Evolutionary conservation across 352 stramenopile genomes (phyloP), one percentile per base, ranked within the genome.

Genomic region (Peronospora belbahrii): DNA sequence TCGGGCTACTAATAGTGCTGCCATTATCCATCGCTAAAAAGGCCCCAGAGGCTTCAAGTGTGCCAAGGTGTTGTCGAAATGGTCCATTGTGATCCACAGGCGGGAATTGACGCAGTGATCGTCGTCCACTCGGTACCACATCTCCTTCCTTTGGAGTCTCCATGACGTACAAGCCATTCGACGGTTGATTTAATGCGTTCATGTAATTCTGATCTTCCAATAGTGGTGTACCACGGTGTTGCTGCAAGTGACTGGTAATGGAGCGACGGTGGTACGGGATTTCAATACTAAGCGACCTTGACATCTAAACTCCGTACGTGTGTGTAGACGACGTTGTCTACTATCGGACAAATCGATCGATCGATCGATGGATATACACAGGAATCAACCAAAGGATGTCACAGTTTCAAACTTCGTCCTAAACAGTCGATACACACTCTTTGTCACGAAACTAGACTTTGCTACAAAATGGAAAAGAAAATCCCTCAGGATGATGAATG

Each of bases 171-270:
- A 85, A 33, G 17, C 64, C 59, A 42, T 66, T 71, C 24, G 53
- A 64, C n/a, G 70, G 60, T 20, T 66, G 77, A 42, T 64, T 83
- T 39, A 67, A 73, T 37, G 61, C 61, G 47, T 40, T 66, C 48
- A 76, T 70, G 43, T 85, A 87, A 47, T 67, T 71, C 35, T 83
- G 61, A 30, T 89, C 78, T 57, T 88, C 78, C 25, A 89, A 63
- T 38, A 89, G 73, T 30, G 78, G 78, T 19, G 71, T 88, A 50
- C 71, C 70, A 36, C 70, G 72, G 34, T 74, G 68, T 20, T 81
- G 65, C 40, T 63, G 57, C 45, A 58, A 57, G 48, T 66, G 61
- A 49, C 42, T 52, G 18, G 45, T 69, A 25, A 59, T 51, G 18
- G 60, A 69, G 39, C 56, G 38, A 33, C 60, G 60, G 42, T 48